These are phyloP conservation scores for Penicillium aurantiogriseum DNA, from an alignment of 2,329 filamentous ascomycete genomes.

Conservation along the genomic window DNA sequence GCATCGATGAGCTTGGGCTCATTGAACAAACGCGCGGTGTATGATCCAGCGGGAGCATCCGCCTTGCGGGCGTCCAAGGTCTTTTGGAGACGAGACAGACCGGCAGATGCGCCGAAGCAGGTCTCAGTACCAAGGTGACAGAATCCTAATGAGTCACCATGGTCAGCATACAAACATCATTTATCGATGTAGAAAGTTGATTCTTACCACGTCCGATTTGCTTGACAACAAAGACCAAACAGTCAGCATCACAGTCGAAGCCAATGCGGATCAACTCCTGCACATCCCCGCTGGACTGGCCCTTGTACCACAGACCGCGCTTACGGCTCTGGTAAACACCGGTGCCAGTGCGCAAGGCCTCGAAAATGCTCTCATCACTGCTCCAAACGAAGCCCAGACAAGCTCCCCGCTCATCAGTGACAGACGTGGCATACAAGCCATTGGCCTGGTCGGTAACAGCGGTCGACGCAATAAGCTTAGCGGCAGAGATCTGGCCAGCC, in stretches of 20 bases:
- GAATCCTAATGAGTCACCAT: slow-evolving; percentile 57
- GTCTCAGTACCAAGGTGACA: slow-evolving; percentile 90
- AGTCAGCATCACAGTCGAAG: slow-evolving; percentile 91
- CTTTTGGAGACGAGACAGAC: slow-evolving; percentile 80
- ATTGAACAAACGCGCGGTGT: slow-evolving; percentile 88
- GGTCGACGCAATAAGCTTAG: slow-evolving; percentile 68
- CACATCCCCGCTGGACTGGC: slow-evolving; percentile 87
- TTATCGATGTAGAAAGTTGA: not conserved
- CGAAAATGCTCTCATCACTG: slow-evolving; percentile 82
- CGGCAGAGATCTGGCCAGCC: slow-evolving; percentile 61
- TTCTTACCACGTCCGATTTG: slow-evolving; percentile 72
- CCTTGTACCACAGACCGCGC: slow-evolving; percentile 94
- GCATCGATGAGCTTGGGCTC: slow-evolving; percentile 85
- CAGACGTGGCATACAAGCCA: slow-evolving; percentile 82
- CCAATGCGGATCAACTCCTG: slow-evolving; percentile 84
- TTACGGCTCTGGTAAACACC: slow-evolving; percentile 97
- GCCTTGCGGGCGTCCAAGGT: slow-evolving; percentile 78
- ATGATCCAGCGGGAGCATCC: slow-evolving; percentile 83
- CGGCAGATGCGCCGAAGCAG: slow-evolving; percentile 83
- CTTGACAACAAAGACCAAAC: slow-evolving; percentile 81
- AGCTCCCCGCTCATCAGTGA: slow-evolving; percentile 81
- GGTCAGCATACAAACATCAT: slow-evolving; percentile 17
- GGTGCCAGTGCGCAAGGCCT: slow-evolving; percentile 75
- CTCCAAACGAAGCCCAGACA: slow-evolving; percentile 92
- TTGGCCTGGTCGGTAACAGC: slow-evolving; percentile 81